Percentiles rank a stretch among this genome's conserved stretches.
Evolutionary conservation across 345 rosid genomes (phyloP).

Genomic region (Eucalyptus erythrocorys): DNA sequence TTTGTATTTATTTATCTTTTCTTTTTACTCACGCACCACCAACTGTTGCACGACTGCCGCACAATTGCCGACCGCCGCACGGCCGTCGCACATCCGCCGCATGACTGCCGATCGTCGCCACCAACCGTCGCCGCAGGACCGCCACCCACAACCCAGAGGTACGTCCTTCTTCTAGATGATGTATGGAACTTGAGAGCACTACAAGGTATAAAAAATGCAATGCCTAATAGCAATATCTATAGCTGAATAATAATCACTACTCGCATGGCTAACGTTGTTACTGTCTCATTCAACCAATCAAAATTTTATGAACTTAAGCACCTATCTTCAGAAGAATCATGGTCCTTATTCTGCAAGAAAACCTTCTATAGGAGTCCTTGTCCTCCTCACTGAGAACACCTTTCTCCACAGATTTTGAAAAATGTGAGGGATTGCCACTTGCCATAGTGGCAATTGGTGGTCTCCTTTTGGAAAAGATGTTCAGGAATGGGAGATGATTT

Average conservation of each 20-base stretch:
- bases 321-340: background rate
- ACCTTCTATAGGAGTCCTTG: background rate
- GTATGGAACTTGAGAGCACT: too few species aligned
- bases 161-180: too few species aligned
- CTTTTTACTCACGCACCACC: too few species aligned
- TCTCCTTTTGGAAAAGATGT: background rate
- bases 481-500: background rate
- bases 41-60: too few species aligned
- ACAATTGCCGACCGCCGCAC: too few species aligned
- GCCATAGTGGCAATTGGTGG: background rate
- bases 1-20: too few species aligned
- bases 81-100: too few species aligned
- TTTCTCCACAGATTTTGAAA: background rate
- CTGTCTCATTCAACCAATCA: accelerated
- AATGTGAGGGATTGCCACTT: background rate
- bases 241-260: background rate
- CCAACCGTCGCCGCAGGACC: too few species aligned
- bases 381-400: background rate
- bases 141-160: too few species aligned
- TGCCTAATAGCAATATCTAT: background rate
- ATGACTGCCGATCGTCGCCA: too few species aligned
- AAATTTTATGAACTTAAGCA: accelerated
- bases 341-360: background rate
- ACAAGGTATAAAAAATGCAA: too few species aligned
- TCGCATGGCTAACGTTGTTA: accelerated